Percentiles rank a stretch among this genome's conserved stretches.
phyloP scores from a whole-genome alignment of 192 early-diverging fungal species.

The Coemansia sp. region DNA sequence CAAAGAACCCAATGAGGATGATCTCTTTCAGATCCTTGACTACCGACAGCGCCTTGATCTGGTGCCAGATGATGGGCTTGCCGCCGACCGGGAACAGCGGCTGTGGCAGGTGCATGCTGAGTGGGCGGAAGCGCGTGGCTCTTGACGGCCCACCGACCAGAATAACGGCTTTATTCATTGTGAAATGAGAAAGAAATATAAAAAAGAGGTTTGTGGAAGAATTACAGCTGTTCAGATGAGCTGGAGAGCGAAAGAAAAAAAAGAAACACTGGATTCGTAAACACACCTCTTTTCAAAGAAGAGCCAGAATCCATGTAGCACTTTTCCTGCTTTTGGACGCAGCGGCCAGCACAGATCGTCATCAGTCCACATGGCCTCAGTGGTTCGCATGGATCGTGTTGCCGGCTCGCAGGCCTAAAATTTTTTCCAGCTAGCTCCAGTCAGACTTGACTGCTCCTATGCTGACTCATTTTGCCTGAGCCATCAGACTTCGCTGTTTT shows the following conservation, averaged over 20 bases:
- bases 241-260: neutral
- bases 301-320: neutral
- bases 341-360: too few species aligned
- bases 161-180: slow-evolving; percentile 83
- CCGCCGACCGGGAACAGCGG: slow-evolving; percentile 99
- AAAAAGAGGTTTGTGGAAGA: neutral
- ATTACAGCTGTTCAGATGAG: neutral
- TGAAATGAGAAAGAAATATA: neutral
- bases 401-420: neutral
- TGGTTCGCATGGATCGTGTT: neutral
- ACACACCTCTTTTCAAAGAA: too few species aligned
- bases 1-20: slow-evolving; percentile 95
- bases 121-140: slow-evolving; percentile 95
- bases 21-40: slow-evolving; percentile 90
- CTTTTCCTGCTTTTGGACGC: neutral
- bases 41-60: slow-evolving; percentile 88
- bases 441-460: neutral
- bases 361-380: too few species aligned
- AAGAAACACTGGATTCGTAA: neutral
- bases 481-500: neutral
- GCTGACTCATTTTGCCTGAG: neutral
- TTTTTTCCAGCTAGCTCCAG: too few species aligned
- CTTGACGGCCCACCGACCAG: slow-evolving; percentile 97
- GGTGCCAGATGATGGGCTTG: slow-evolving; percentile 94
- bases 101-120: slow-evolving; percentile 94